Evolutionary conservation across 2,329 filamentous ascomycete genomes (phyloP).

Genomic region (Cladophialophora immunda): DNA sequence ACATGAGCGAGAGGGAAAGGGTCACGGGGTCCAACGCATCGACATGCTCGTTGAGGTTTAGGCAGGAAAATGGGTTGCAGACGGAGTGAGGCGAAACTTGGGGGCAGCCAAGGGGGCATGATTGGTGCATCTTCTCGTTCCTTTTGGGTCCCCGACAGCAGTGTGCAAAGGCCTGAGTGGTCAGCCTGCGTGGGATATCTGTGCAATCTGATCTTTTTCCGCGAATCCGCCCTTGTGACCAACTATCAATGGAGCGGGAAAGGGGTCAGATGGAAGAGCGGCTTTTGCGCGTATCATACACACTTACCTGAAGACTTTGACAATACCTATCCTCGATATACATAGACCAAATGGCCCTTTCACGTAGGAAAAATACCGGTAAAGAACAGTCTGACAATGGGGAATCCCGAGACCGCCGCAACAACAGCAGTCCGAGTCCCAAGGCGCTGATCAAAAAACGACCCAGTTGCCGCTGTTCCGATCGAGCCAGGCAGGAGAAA

Average conservation of each 20-base stretch:
- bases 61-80: slow-evolving; percentile 7
- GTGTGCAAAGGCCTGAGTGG: background rate
- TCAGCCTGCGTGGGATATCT: slow-evolving; percentile 8
- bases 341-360: background rate
- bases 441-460: background rate
- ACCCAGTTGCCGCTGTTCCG: slow-evolving; percentile 2
- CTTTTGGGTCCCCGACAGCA: background rate
- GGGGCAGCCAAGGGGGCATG: slow-evolving; percentile 1
- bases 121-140: background rate
- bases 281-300: background rate
- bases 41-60: slow-evolving; percentile 28
- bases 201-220: background rate
- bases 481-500: background rate
- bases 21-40: slow-evolving; percentile 19
- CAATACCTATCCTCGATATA: no score
- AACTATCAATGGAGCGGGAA: background rate
- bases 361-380: background rate
- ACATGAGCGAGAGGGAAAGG: background rate
- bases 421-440: background rate
- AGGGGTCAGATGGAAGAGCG: background rate
- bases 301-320: background rate
- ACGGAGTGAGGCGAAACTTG: slow-evolving; percentile 27
- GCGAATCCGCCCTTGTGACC: background rate
- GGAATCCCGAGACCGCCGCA: background rate
- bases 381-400: background rate